These are phyloP conservation scores for Ophiostoma sp. DNA, from an alignment of 2,329 filamentous ascomycete species.

Conservation along the genomic window DNA sequence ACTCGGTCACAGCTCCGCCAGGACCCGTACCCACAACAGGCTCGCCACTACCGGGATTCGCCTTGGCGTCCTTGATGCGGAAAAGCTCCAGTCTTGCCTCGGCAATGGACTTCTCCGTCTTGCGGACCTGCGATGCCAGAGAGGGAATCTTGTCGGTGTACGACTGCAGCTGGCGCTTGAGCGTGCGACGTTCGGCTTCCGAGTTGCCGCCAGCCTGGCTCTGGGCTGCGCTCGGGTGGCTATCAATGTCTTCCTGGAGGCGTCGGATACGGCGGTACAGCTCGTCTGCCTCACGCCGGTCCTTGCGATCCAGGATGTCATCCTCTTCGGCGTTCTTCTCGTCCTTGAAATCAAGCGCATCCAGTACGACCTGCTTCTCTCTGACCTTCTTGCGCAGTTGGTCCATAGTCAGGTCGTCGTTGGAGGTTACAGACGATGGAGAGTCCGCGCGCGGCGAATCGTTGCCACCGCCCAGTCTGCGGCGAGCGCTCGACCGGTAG, in stretches of 20 bases:
- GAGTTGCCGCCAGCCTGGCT: slow-evolving; percentile 68
- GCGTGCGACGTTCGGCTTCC: slow-evolving; percentile 75
- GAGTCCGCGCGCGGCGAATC: slow-evolving; percentile 72
- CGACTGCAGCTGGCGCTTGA: slow-evolving; percentile 84
- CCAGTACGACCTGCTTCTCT: slow-evolving; percentile 88
- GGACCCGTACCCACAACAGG: slow-evolving; percentile 88
- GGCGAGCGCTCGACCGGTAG: slow-evolving; percentile 89
- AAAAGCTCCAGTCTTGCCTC: slow-evolving; percentile 90
- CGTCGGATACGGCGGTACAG: slow-evolving; percentile 87
- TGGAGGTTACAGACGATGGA: slow-evolving; percentile 62
- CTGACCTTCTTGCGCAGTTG: slow-evolving; percentile 88
- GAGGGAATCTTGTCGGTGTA: slow-evolving; percentile 87
- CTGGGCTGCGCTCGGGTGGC: slow-evolving; percentile 71
- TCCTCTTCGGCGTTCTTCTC: slow-evolving; percentile 87
- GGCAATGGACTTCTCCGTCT: slow-evolving; percentile 85
- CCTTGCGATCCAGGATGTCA: slow-evolving; percentile 81
- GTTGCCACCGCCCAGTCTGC: slow-evolving; percentile 62
- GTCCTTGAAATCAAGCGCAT: slow-evolving; percentile 94
- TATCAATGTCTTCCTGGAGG: slow-evolving; percentile 90
- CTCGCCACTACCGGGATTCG: slow-evolving; percentile 73
- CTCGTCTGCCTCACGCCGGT: slow-evolving; percentile 88
- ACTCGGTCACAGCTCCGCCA: slow-evolving; percentile 83
- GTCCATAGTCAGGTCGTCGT: slow-evolving; percentile 78
- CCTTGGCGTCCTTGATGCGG: slow-evolving; percentile 87
- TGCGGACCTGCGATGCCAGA: slow-evolving; percentile 84